Percentiles rank a stretch among this genome's conserved stretches.
phyloP scores from a whole-genome alignment of 176 grass and related monocot genomes.

The Triticum timopheevii region DNA sequence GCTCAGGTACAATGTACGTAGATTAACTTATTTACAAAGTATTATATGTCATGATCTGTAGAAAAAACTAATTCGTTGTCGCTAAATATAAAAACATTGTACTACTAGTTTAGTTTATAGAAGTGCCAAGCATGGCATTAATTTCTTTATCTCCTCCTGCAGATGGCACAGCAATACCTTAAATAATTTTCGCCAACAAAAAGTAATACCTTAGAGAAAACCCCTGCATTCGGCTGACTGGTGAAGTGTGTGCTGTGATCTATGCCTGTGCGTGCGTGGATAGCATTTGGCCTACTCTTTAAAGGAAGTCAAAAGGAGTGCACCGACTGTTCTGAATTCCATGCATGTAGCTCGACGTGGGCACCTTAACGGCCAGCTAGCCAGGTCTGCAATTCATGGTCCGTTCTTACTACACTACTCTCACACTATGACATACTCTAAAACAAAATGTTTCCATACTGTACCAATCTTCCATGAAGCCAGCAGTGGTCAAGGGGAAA shows the following conservation, averaged over 20 bases:
- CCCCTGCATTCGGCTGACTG: neutral
- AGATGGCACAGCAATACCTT: neutral
- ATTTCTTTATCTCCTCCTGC: neutral
- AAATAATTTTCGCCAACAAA: neutral
- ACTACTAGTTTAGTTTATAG: neutral
- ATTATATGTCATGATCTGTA: neutral
- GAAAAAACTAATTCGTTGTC: too few relatives aligned
- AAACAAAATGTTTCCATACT: neutral
- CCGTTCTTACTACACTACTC: neutral
- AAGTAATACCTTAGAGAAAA: neutral
- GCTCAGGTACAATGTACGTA: neutral
- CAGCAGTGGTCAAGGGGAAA: neutral
- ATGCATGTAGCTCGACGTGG: slow-evolving; percentile 23
- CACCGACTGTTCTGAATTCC: slow-evolving; percentile 32
- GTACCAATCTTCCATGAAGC: neutral
- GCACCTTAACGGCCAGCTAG: slow-evolving; percentile 12
- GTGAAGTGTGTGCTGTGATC: neutral
- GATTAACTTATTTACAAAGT: neutral
- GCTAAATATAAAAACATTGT: too few relatives aligned
- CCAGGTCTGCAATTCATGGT: neutral
- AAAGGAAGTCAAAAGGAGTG: slow-evolving; percentile 21
- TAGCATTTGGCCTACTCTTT: neutral
- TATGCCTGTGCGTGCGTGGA: slow-evolving; percentile 1
- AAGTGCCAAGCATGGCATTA: neutral
- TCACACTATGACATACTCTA: neutral